A percentile compares a stretch with the other conserved stretches of the same genome.
Evolutionary conservation across 1,284 basidiomycete genomes (phyloP).

Genomic region (Blastosporella zonata): DNA sequence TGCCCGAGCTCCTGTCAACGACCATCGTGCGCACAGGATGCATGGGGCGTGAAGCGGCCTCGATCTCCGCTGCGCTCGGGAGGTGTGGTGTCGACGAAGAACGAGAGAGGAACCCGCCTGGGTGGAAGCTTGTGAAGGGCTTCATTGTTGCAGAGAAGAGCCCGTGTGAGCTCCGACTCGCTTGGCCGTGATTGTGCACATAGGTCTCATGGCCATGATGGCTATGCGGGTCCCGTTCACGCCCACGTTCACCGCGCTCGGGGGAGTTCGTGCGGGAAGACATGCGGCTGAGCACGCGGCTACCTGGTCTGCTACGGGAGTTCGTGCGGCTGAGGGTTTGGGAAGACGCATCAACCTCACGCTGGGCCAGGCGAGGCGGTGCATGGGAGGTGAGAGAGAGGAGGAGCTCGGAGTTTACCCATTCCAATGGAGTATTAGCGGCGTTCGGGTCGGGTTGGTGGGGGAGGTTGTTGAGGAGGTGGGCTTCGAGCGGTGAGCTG

Average conservation of each 20-base stretch:
- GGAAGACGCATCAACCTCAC: conserved; percentile 11
- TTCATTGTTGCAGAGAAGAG: conserved; percentile 64
- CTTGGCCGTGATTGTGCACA: conserved; percentile 46
- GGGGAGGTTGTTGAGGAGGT: conserved; percentile 42
- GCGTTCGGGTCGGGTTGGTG: conserved; percentile 39
- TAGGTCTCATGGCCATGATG: conserved; percentile 40
- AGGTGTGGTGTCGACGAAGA: conserved; percentile 5
- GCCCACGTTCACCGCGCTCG: conserved; percentile 34
- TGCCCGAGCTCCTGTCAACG: conserved; percentile 31
- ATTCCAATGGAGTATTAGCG: conserved; percentile 55
- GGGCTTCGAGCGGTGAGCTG: conserved; percentile 26
- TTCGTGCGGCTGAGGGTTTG: conserved; percentile 26
- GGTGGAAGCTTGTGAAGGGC: conserved; percentile 45
- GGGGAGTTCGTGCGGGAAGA: conserved; percentile 49
- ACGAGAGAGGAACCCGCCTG: conserved; percentile 23
- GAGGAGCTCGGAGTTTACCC: conserved; percentile 80
- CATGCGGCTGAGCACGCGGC: conserved; percentile 42
- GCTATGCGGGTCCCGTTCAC: conserved; percentile 14
- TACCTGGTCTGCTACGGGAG: conserved; percentile 25
- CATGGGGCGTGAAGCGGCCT: conserved; percentile 7
- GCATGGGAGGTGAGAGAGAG: conserved; percentile 50
- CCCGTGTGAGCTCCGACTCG: conserved; percentile 48
- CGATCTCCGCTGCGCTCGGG: conserved; percentile 9
- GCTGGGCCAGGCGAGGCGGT: conserved; percentile 21
- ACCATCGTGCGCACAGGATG: conserved; percentile 7